Evolutionary conservation across 352 stramenopile species (phyloP).

Genomic region (Phytophthora sp.): DNA sequence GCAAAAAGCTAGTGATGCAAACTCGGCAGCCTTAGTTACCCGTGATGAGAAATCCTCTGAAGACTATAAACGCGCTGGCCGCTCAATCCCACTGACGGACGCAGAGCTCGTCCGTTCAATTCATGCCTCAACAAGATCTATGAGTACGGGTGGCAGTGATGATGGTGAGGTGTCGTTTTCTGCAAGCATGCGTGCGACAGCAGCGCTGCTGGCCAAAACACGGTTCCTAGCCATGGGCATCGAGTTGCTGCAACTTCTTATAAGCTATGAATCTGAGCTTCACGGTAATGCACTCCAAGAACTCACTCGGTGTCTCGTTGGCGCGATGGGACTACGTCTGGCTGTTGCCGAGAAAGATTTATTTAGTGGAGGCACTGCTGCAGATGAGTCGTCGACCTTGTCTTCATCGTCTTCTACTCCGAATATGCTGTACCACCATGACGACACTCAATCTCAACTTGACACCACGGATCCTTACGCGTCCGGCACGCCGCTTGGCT

Average conservation of each 20-base stretch:
- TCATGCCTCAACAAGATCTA: conserved; percentile 28
- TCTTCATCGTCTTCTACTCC: conserved; percentile 30
- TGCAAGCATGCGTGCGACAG: conserved; percentile 33
- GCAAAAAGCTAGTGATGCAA: conserved; percentile 1
- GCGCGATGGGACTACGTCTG: conserved; percentile 52
- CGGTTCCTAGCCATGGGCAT: conserved; percentile 78
- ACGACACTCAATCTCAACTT: conserved; percentile 6
- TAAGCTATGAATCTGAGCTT: conserved; percentile 65
- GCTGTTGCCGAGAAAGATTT: conserved; percentile 69
- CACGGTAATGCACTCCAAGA: conserved; percentile 48
- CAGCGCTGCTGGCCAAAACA: conserved; percentile 61
- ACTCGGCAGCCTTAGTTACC: conserved; percentile 4
- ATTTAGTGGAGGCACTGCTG: conserved; percentile 15
- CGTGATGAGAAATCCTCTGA: conserved; percentile 18
- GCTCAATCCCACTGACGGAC: conserved; percentile 29
- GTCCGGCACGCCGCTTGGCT: conserved; percentile 35
- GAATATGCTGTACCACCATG: conserved; percentile 30
- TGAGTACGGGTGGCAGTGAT: conserved; percentile 6
- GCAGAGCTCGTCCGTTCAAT: conserved; percentile 38
- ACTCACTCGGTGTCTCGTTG: conserved; percentile 70
- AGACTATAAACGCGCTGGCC: neutral
- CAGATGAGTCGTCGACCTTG: conserved; percentile 28
- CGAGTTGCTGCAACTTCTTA: conserved; percentile 70
- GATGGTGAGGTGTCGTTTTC: conserved; percentile 16
- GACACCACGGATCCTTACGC: conserved; percentile 12